Percentiles rank a stretch among this genome's conserved stretches.
Evolutionary conservation across 192 early-diverging fungal genomes (phyloP).

Genomic region (Coemansia sp.): DNA sequence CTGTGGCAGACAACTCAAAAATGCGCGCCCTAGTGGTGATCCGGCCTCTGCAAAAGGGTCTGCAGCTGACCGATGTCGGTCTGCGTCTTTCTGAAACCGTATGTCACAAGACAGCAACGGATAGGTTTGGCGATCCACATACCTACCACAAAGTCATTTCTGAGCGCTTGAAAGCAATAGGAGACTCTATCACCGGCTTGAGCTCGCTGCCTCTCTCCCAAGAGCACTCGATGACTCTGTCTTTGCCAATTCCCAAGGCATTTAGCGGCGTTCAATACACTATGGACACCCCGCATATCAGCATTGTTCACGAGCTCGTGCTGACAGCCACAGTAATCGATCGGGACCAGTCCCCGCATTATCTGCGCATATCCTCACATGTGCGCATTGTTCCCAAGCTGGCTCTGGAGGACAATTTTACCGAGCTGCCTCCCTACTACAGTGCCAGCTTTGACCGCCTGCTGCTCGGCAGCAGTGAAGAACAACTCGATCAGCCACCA

Average conservation of each 20-base stretch:
- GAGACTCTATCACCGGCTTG: constrained; percentile 7
- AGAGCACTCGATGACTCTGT: constrained; percentile 30
- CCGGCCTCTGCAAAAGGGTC: constrained; percentile 35
- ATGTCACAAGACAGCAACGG: constrained; percentile 13
- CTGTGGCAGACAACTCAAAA: constrained; percentile 29
- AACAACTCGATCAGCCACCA: neutral
- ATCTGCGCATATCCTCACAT: constrained; percentile 29
- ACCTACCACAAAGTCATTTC: constrained; percentile 14
- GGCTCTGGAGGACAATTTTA: constrained; percentile 13
- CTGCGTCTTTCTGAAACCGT: constrained; percentile 30
- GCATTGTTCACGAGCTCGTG: constrained; percentile 42
- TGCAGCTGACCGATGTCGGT: constrained; percentile 32
- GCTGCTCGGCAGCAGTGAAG: constrained; percentile 15
- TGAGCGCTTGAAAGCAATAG: constrained; percentile 1
- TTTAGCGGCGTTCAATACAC: constrained; percentile 33
- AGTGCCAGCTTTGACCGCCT: constrained; percentile 23
- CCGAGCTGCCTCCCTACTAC: constrained; percentile 35
- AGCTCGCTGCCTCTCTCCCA: constrained; percentile 15
- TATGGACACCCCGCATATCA: constrained; percentile 23
- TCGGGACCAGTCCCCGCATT: constrained; percentile 16
- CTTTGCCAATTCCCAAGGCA: constrained; percentile 25
- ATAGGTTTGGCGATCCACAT: constrained; percentile 28
- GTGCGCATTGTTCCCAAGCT: constrained; percentile 21
- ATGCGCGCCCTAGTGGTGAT: constrained; percentile 24
- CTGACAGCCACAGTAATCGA: constrained; percentile 38